Conservation (phyloP, 768 basidiomycete genomes). For the Galerina sulciceps region DNA sequence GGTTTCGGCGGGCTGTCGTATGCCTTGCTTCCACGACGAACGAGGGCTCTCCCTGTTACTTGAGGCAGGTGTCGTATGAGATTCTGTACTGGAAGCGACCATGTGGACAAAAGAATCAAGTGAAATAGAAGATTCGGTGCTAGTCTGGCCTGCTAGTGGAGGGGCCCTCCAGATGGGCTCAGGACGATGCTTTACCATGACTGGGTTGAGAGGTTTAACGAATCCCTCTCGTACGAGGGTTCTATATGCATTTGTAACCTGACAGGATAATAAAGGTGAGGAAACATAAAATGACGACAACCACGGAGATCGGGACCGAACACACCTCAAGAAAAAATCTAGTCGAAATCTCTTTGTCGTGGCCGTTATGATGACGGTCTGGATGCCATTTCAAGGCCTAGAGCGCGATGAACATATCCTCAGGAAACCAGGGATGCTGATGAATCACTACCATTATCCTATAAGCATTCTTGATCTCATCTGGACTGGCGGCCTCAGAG, state of each 20-base stretch:
- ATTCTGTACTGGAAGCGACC: constrained; percentile 30
- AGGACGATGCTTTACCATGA: constrained; percentile 14
- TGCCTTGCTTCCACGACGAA: constrained; percentile 23
- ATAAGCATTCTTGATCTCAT: constrained; percentile 64
- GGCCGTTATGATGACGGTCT: constrained; percentile 55
- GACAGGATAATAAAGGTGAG: constrained; percentile 2
- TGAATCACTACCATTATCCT: constrained; percentile 54
- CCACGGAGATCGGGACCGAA: constrained; percentile 16
- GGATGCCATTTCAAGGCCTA: constrained; percentile 71
- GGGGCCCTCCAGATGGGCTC: constrained; percentile 15
- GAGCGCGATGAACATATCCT: constrained; percentile 22
- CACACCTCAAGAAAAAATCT: constrained; percentile 62
- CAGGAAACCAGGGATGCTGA: constrained; percentile 25
- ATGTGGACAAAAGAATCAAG: constrained; percentile 32
- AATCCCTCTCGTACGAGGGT: constrained; percentile 47
- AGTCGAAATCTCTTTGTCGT: constrained; percentile 55
- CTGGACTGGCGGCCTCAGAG: constrained; percentile 45
- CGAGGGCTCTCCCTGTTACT: constrained; percentile 28
- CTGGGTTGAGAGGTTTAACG: constrained; percentile 19
- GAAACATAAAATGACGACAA: not conserved
- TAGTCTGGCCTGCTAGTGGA: constrained; percentile 24
- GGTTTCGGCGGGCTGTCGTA: constrained; percentile 22
- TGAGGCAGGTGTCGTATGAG: constrained; percentile 33
- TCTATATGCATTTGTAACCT: constrained; percentile 65
- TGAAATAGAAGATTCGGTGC: constrained; percentile 30